A percentile compares a stretch with the other conserved stretches of the same genome.
Evolutionary conservation across 2,329 filamentous ascomycete species (phyloP).

Genomic region (Fusarium stilboides): DNA sequence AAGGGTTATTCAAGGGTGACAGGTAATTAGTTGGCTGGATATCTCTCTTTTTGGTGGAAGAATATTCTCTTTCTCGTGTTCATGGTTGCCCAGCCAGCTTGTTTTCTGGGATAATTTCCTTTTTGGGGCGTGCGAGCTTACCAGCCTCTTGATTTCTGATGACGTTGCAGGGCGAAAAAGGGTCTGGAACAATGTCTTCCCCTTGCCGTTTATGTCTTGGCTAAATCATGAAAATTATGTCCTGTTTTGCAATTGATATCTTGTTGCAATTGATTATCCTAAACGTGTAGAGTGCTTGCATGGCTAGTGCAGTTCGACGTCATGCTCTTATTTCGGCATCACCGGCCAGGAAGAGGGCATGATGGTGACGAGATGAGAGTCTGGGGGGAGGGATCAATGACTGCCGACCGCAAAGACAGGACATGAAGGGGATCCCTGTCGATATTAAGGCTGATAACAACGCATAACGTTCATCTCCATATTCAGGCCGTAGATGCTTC

Average conservation of each 20-base stretch:
- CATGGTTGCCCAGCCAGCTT: constrained; percentile 29
- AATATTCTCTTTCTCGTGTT: constrained; percentile 11
- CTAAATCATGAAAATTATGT: constrained; percentile 1
- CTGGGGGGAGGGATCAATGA: constrained; percentile 3
- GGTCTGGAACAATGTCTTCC: constrained; percentile 21
- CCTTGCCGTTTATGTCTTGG: constrained; percentile 1
- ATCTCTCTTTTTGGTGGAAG: constrained; percentile 7
- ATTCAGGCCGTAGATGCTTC: constrained; percentile 4
- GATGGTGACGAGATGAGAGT: constrained; percentile 2
- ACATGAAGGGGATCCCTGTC: constrained; percentile 1
- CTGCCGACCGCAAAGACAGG: constrained; percentile 8
- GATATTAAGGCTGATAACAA: constrained; percentile 1
- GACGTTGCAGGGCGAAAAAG: constrained; percentile 18
- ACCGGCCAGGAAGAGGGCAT: constrained; percentile 12
- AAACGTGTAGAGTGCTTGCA: constrained; percentile 42
- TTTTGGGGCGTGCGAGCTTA: constrained; percentile 20
- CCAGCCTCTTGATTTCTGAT: constrained; percentile 38
- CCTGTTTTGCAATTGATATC: constrained; percentile 5
- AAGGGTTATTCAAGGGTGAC: not conserved
- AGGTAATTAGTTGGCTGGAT: constrained; percentile 10
- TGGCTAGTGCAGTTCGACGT: constrained; percentile 33
- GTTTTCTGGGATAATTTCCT: constrained; percentile 33
- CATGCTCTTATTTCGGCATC: constrained; percentile 35
- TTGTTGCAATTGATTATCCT: not conserved
- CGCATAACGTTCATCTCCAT: constrained; percentile 26